phyloP scores from a whole-genome alignment of 176 grass and related monocot genomes.

The Panicum miliaceum region DNA sequence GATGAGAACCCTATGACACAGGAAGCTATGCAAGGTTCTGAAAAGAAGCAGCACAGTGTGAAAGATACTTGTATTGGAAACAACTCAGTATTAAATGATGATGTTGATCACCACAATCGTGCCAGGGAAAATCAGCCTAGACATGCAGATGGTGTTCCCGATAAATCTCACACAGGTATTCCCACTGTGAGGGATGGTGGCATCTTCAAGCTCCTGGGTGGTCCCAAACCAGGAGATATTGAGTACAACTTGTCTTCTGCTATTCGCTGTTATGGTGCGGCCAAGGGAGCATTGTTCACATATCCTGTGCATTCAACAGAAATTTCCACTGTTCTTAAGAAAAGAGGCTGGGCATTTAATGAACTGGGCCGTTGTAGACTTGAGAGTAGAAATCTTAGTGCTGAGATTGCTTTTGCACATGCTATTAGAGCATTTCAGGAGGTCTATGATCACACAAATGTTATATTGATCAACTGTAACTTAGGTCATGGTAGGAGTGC shows the following conservation, averaged over 20 bases:
- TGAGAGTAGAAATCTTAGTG: conserved; percentile 65
- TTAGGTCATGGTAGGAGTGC: conserved; percentile 97
- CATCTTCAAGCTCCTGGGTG: conserved; percentile 89
- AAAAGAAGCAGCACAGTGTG: conserved; percentile 39
- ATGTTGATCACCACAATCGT: conserved; percentile 22
- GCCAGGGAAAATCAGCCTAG: conserved; percentile 22
- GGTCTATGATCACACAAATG: conserved; percentile 82
- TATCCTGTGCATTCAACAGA: conserved; percentile 50
- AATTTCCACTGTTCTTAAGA: conserved; percentile 72
- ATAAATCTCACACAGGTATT: conserved; percentile 50
- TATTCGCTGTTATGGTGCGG: conserved; percentile 71
- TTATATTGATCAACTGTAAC: conserved; percentile 98
- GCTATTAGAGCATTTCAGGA: conserved; percentile 91
- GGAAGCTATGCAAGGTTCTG: conserved; percentile 42
- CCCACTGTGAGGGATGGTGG: conserved; percentile 71
- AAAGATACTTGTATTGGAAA: conserved; percentile 41
- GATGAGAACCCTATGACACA: conserved; percentile 29
- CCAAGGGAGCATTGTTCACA: conserved; percentile 54
- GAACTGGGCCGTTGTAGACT: conserved; percentile 93
- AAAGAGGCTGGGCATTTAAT: conserved; percentile 91
- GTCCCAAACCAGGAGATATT: conserved; percentile 76
- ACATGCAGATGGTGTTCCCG: conserved; percentile 33
- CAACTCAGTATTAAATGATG: conserved; percentile 23
- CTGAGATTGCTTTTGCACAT: conserved; percentile 83
- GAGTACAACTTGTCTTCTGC: conserved; percentile 82